Evolutionary conservation across 768 basidiomycete species (phyloP), one percentile per base, ranked within the genome.

Genomic region (Chalciporus piperatus): DNA sequence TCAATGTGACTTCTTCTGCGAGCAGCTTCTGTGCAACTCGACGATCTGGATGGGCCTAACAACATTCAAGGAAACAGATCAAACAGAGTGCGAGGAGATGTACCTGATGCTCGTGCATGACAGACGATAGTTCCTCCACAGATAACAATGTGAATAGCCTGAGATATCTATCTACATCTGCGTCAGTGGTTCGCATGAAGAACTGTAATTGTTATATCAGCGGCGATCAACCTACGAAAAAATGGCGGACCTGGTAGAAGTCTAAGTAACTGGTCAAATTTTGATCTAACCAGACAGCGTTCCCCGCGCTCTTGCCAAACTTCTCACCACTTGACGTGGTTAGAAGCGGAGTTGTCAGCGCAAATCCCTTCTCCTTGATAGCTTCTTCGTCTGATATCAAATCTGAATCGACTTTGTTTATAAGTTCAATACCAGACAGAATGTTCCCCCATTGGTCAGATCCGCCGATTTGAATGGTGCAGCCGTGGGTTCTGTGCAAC

Each of bases 361-460:
- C 96, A 64, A 80, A 96, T 7, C 82, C 88, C 57, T 62, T 73
- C 56, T 62, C 54, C 30, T 59, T 69, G 54, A 50, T 10, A 17
- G 13, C 17, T 7, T 49, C 51, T 33, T 47, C 42, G 25, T 35
- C 33, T 37, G 46, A 47, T 19, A 30, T 25, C 6, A 45, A 10
- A 27, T 45, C 22, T 45, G 56, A 54, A 52, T 65, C 57, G 50
- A 51, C 45, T 78, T 72, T 83, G 48, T 82, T 79, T 61, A 98
- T 95, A 50, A 99, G 80, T 50, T 98, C 93, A 30, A 98, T 75
- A 19, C 97, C 97, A 23, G 92, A 89, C 27, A 96, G 72, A 57
- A 99, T 98, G 65, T 99, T 99, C 14, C 97, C 97, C 90, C 94
- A 97, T 68, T 99, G 97, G 68, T 99, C 97, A 0, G 93, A 95